A percentile compares a stretch with the other conserved stretches of the same genome.
Conservation (phyloP, 2,329 filamentous ascomycete genomes). For the Shiraia bambusicola region DNA sequence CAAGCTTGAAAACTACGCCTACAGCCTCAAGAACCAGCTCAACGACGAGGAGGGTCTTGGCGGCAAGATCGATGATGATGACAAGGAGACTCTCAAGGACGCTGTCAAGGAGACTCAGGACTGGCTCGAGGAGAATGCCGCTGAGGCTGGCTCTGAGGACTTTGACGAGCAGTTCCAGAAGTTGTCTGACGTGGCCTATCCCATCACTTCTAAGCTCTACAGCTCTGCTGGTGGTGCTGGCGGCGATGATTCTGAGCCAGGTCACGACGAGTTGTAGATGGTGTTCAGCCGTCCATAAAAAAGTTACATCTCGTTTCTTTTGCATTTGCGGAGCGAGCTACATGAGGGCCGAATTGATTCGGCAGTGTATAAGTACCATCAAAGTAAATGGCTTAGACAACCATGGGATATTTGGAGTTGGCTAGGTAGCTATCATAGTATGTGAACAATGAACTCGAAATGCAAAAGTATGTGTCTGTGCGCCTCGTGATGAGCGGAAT, state of each 20-base stretch:
- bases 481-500: too few species aligned
- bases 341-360: slow-evolving; percentile 12
- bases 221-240: slow-evolving; percentile 61
- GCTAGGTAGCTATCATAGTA: slow-evolving; percentile 16
- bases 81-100: slow-evolving; percentile 94
- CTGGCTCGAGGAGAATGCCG: slow-evolving; percentile 95
- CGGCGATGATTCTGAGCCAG: slow-evolving; percentile 64
- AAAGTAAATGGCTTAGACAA: slow-evolving; percentile 23
- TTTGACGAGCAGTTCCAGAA: slow-evolving; percentile 99
- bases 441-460: slow-evolving; percentile 18
- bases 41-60: slow-evolving; percentile 95
- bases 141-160: slow-evolving; percentile 83
- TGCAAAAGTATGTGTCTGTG: slow-evolving; percentile 6
- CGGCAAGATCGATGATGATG: slow-evolving; percentile 97
- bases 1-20: slow-evolving; percentile 97
- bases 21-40: slow-evolving; percentile 98
- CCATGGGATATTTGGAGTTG: slow-evolving; percentile 22
- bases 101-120: slow-evolving; percentile 96
- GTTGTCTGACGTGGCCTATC: slow-evolving; percentile 92
- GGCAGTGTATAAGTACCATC: slow-evolving; percentile 36
- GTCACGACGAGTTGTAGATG: slow-evolving; percentile 54
- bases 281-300: slow-evolving; percentile 7
- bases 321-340: slow-evolving; percentile 22
- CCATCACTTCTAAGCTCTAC: slow-evolving; percentile 98
- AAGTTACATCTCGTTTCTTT: slow-evolving; percentile 21